Percentiles rank a stretch among this genome's conserved stretches.
Conservation (phyloP, 306 rosid genomes). For the Sphenostylis stenocarpa region DNA sequence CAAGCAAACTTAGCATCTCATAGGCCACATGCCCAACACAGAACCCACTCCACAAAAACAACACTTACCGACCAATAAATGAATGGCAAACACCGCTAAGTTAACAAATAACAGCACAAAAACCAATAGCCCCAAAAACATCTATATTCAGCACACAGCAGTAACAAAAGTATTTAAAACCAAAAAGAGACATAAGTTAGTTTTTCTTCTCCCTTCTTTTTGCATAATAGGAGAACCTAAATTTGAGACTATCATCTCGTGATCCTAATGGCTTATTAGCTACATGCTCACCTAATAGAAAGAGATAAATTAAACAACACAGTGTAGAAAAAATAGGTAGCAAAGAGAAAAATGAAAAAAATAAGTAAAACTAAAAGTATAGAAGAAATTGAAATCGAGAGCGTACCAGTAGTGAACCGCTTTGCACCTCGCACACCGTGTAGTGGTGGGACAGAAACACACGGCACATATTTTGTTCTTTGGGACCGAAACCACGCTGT, state of each 20-base stretch:
- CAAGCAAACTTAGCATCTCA: not conserved
- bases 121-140: not conserved
- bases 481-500: slow-evolving; percentile 17
- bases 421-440: slow-evolving; percentile 76
- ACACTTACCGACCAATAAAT: not conserved
- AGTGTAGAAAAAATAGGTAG: not conserved
- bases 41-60: not conserved
- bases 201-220: not conserved
- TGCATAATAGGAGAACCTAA: not conserved
- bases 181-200: not conserved
- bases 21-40: not conserved
- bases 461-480: slow-evolving; percentile 56
- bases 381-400: not conserved
- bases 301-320: not conserved
- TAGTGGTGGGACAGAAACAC: slow-evolving; percentile 71
- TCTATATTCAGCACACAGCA: not conserved
- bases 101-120: not conserved
- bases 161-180: not conserved
- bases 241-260: not conserved
- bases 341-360: not conserved
- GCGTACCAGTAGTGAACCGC: slow-evolving; percentile 79
- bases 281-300: not conserved
- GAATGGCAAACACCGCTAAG: not conserved
- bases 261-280: not conserved
- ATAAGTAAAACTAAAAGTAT: not conserved